phyloP scores from a whole-genome alignment of 768 basidiomycete species.

The Leccinum aurantiacum region DNA sequence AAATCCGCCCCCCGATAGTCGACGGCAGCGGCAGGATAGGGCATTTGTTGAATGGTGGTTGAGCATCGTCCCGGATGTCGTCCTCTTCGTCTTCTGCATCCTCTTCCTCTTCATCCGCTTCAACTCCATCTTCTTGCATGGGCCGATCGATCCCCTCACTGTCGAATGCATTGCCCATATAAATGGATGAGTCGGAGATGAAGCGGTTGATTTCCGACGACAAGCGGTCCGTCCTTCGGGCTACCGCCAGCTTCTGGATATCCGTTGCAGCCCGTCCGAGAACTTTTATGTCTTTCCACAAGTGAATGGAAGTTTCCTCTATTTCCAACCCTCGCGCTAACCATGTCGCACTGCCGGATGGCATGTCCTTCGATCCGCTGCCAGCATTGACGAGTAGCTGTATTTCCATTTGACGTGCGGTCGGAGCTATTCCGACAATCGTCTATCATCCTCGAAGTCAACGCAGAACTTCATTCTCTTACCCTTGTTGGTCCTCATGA shows the following conservation, averaged over 20 bases:
- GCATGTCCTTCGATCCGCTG: neutral
- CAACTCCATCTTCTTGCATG: neutral
- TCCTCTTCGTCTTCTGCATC: neutral
- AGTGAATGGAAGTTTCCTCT: neutral
- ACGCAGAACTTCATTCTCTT: neutral
- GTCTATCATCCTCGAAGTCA: too few relatives aligned
- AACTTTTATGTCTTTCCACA: neutral
- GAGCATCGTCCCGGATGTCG: neutral
- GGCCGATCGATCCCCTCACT: too few relatives aligned
- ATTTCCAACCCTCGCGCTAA: neutral
- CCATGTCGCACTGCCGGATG: neutral
- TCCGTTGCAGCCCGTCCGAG: neutral
- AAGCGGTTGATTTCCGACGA: neutral
- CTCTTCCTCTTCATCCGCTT: neutral
- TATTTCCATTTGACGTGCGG: neutral
- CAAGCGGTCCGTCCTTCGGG: neutral
- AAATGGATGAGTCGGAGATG: neutral
- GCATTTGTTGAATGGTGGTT: neutral
- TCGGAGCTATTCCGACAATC: neutral
- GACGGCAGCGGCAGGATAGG: neutral
- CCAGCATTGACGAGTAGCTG: neutral
- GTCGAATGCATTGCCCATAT: neutral
- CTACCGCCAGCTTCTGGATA: neutral
- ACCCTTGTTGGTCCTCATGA: neutral
- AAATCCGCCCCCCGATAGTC: neutral